Percentiles rank a stretch among this genome's conserved stretches.
phyloP scores from a whole-genome alignment of 441 rosid genomes.

The Viola pubescens region DNA sequence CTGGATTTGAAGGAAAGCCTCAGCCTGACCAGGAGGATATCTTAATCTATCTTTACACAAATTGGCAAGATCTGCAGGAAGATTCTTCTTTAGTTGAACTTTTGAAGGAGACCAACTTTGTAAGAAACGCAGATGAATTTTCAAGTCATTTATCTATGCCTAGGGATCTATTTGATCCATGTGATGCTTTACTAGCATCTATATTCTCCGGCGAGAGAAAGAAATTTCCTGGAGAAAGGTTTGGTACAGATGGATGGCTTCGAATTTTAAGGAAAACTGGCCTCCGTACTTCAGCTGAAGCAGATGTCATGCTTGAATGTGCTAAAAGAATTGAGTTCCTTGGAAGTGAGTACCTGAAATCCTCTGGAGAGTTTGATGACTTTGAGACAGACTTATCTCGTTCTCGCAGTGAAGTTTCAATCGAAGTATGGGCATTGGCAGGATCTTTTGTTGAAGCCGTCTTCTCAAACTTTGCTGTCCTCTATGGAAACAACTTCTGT shows the following conservation, averaged over 20 bases:
- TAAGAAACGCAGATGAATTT: constrained; percentile 75
- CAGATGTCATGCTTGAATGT: constrained; percentile 87
- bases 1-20: constrained; percentile 70
- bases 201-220: constrained; percentile 85
- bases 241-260: constrained; percentile 79
- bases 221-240: constrained; percentile 97
- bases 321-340: constrained; percentile 78
- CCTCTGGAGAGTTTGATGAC: constrained; percentile 44
- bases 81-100: constrained; percentile 77
- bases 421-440: constrained; percentile 76
- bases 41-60: constrained; percentile 56
- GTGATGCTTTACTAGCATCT: constrained; percentile 74
- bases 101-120: constrained; percentile 78
- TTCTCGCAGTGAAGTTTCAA: constrained; percentile 50
- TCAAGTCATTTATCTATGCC: constrained; percentile 57
- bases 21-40: constrained; percentile 78
- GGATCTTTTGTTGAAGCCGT: constrained; percentile 86
- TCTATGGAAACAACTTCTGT: constrained; percentile 81
- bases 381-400: constrained; percentile 46
- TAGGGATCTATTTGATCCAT: constrained; percentile 86
- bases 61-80: constrained; percentile 72
- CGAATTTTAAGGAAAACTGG: constrained; percentile 78
- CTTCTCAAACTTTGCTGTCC: constrained; percentile 74
- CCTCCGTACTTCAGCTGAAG: constrained; percentile 67
- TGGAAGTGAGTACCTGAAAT: constrained; percentile 56